Evolutionary conservation across 2,329 filamentous ascomycete species (phyloP).

Genomic region (Tetracladium maxilliforme): DNA sequence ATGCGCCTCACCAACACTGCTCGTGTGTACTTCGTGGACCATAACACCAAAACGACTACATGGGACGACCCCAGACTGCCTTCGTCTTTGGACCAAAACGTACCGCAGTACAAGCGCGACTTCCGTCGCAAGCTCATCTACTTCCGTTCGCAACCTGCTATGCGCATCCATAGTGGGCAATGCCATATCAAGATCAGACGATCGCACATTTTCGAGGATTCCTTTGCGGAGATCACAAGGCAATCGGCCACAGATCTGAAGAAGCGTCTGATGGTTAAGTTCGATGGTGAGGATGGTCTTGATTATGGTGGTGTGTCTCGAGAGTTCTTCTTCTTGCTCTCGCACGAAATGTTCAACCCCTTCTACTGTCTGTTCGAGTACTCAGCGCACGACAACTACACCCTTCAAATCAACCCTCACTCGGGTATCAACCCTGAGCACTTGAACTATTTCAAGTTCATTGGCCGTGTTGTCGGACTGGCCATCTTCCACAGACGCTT

Average conservation of each 20-base stretch:
- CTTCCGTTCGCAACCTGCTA: slow-evolving; percentile 93
- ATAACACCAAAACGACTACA: slow-evolving; percentile 98
- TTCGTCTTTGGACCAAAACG: slow-evolving; percentile 92
- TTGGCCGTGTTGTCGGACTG: slow-evolving; percentile 88
- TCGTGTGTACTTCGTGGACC: slow-evolving; percentile 95
- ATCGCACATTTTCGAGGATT: slow-evolving; percentile 97
- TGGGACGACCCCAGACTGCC: slow-evolving; percentile 96
- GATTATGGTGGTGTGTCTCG: slow-evolving; percentile 95
- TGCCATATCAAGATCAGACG: slow-evolving; percentile 96
- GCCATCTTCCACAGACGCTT: slow-evolving; percentile 98
- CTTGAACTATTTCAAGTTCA: slow-evolving; percentile 99
- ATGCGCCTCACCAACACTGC: slow-evolving; percentile 98
- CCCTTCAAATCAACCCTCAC: slow-evolving; percentile 97
- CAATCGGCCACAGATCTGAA: slow-evolving; percentile 93
- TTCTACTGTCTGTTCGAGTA: slow-evolving; percentile 99
- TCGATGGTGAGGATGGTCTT: slow-evolving; percentile 93
- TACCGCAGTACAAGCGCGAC: slow-evolving; percentile 98
- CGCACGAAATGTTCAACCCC: slow-evolving; percentile 99
- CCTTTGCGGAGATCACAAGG: slow-evolving; percentile 94
- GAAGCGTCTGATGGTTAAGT: slow-evolving; percentile 99
- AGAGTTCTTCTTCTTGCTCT: slow-evolving; percentile 98
- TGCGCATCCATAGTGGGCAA: slow-evolving; percentile 89
- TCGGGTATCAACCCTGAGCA: slow-evolving; percentile 99
- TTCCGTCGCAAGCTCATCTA: slow-evolving; percentile 97
- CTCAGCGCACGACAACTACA: slow-evolving; percentile 99